These are phyloP conservation scores for Pseudocohnilembus persalinus DNA, from an alignment of 169 alveolate genomes.

Conservation along the genomic window DNA sequence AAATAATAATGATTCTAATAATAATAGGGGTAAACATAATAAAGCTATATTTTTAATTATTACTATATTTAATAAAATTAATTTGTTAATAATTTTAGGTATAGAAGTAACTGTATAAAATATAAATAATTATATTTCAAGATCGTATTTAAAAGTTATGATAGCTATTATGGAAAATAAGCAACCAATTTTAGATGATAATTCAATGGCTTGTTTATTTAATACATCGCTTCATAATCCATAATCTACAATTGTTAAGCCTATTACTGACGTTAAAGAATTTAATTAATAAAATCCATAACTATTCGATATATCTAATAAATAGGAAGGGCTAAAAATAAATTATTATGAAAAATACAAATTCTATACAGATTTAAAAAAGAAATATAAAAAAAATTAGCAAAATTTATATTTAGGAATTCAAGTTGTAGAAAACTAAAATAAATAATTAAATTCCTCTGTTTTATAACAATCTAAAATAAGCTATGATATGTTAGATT, in stretches of 20 bases:
- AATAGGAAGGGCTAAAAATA: conserved; percentile 31
- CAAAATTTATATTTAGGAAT: conserved; percentile 37
- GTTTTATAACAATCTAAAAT: neutral
- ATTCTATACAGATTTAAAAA: conserved; percentile 26
- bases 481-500: neutral
- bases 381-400: conserved; percentile 14
- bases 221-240: conserved; percentile 46
- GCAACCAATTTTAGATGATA: conserved; percentile 28
- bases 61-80: neutral
- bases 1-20: neutral
- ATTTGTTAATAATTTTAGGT: neutral
- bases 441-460: neutral
- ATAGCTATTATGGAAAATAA: conserved; percentile 27
- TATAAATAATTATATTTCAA: conserved; percentile 35
- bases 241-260: conserved; percentile 4
- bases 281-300: neutral
- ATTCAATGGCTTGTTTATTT: conserved; percentile 24
- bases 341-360: conserved; percentile 34
- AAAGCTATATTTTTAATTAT: no score
- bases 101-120: conserved; percentile 7
- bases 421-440: conserved; percentile 28
- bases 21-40: neutral
- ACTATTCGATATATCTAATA: conserved; percentile 31
- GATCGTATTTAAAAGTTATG: conserved; percentile 40
- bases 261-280: conserved; percentile 11